Evolutionary conservation across 345 rosid species (phyloP), one percentile per base, ranked within the genome.

Genomic region (Citrus trifoliata): DNA sequence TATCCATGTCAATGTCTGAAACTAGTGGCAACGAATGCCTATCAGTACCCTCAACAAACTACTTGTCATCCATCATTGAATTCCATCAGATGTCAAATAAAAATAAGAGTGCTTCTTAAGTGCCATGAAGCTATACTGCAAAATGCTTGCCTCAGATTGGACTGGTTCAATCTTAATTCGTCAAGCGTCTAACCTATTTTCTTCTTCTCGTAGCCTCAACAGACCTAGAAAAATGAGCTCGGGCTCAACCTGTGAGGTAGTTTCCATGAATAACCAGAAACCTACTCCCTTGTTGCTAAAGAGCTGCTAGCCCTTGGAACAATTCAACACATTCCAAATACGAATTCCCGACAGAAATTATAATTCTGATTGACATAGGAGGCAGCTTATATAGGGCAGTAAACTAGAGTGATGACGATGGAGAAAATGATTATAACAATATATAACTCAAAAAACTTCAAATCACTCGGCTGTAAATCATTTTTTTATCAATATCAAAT

Each of bases 241-340:
- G 33, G 63, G 38, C 12, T 62, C 77, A 60, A 73, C 24, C 9
- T 7, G 0, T 56, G 67, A 38, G 33, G n/a, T 16, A 60, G n/a
- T 37, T 73, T 73, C 67, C 67, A 73, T 3, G n/a, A 9, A 19
- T 42, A 33, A 60, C 22, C 38, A 60, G 25, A 33, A 75, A 2
- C 42, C 46, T 16, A 32, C 33, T 46, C 6, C 21, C 65, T 75
- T 18, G 22, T 46, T 63, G 30, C 27, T 28, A 28, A 10, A 46
- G 37, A 63, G 69, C 35, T 46, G 32, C 70, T 10, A 62, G 27
- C 48, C 33, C 64, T 53, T 66, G 3, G n/a, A 63, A 60, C 70
- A 64, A 75, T 76, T 67, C 79, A 55, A 67, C 8, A 25, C 12
- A 67, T 51, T 33, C 37, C 37, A 67, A 53, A 18, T 67, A 65